A percentile compares a stretch with the other conserved stretches of the same genome.
Conservation (phyloP, 805 yeast genomes). For the Saccharomyces jurei region DNA sequence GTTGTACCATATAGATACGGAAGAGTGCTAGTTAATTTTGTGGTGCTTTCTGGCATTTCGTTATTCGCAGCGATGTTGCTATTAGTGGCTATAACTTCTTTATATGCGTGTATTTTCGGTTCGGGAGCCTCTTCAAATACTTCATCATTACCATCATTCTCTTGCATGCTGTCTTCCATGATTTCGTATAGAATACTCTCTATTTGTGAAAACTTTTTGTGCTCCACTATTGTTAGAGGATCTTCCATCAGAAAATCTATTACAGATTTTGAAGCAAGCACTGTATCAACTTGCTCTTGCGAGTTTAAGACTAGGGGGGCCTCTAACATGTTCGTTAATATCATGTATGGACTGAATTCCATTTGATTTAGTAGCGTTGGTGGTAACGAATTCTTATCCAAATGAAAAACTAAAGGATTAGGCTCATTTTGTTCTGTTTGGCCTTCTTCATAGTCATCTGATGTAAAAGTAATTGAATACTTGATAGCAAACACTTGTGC, state of each 20-base stretch:
- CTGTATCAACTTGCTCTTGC: background rate
- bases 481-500: background rate
- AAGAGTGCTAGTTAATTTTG: background rate
- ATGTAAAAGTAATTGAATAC: background rate
- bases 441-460: background rate
- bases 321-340: background rate
- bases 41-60: background rate
- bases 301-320: background rate
- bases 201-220: conserved; percentile 8
- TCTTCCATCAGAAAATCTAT: background rate
- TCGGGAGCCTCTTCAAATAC: background rate
- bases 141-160: background rate
- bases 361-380: background rate
- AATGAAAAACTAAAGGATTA: background rate
- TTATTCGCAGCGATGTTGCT: background rate
- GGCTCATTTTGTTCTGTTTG: background rate
- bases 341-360: background rate
- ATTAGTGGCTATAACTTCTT: background rate
- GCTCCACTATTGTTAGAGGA: background rate
- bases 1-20: background rate
- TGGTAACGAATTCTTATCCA: background rate
- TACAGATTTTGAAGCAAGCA: background rate
- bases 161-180: conserved; percentile 1
- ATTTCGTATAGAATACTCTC: conserved; percentile 9
- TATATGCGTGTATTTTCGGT: background rate